Evolutionary conservation across 768 basidiomycete genomes (phyloP), one percentile per base, ranked within the genome.

Genomic region (Naganishia onofrii): DNA sequence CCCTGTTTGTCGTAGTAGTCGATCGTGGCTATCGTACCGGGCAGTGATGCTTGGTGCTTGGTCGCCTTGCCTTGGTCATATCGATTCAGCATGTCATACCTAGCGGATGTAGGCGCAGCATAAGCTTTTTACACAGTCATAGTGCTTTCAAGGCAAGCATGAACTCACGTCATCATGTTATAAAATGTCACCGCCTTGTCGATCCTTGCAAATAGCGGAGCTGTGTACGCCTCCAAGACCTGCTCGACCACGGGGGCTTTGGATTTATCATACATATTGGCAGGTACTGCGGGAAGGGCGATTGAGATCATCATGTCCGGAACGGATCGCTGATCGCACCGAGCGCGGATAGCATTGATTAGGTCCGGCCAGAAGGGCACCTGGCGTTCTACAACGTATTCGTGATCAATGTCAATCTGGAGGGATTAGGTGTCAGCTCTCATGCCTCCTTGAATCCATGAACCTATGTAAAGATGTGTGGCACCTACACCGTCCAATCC

Each of bases 341-440:
- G 42, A 8, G 42, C 42, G 13, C 42, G 42, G 42, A 58, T 58
- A 23, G 17, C 1, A 7, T 58, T 4, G 7, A 58, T 6, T n/a
- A 58, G 7, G 0, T 19, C 34, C 3, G 34, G 57, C 57, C 57
- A 58, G 13, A 10, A 58, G 3, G 19, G 6, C 31, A 21, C 21
- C 21, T 58, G 57, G 7, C n/a, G 6, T 17, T 3, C 7, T 8
- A 21, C 2, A 34, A 36, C 34, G 26, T 58, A 58, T 19, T 58
- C 57, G 57, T 38, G 6, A 38, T 58, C 57, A 23, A 58, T 58
- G 34, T 58, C 57, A 19, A 58, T 58, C 57, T 58, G 15, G 3
- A 15, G 17, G 23, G 34, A 36, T 19, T 4, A 38, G 19, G 26
- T 32, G 15, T 36, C 9, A 36, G 34, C 4, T 36, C 6, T 36